These are phyloP conservation scores for Malus domestica DNA, from an alignment of 306 rosid genomes.

Conservation along the genomic window ASM211411v1 NC_041789.1:10001001-10001500, in stretches of 20 bases:
- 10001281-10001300: neutral
- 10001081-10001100: constrained; percentile 3
- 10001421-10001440: neutral
- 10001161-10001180: too few species aligned
- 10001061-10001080: neutral
- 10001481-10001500: neutral
- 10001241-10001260: too few species aligned
- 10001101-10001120: constrained; percentile 1
- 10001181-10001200: neutral
- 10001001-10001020: constrained; percentile 33
- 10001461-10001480: neutral
- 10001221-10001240: too few species aligned
- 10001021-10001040: constrained; percentile 53
- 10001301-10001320: too few species aligned
- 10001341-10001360: too few species aligned
- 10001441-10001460: neutral
- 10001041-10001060: constrained; percentile 3
- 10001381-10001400: neutral
- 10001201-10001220: neutral
- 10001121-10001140: too few species aligned
- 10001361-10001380: too few species aligned
- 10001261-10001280: too few species aligned
- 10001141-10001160: neutral
- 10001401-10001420: neutral
- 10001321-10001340: too few species aligned